Evolutionary conservation across 768 basidiomycete species (phyloP), one percentile per base, ranked within the genome.

Genomic region (Amanita jacksonii): DNA sequence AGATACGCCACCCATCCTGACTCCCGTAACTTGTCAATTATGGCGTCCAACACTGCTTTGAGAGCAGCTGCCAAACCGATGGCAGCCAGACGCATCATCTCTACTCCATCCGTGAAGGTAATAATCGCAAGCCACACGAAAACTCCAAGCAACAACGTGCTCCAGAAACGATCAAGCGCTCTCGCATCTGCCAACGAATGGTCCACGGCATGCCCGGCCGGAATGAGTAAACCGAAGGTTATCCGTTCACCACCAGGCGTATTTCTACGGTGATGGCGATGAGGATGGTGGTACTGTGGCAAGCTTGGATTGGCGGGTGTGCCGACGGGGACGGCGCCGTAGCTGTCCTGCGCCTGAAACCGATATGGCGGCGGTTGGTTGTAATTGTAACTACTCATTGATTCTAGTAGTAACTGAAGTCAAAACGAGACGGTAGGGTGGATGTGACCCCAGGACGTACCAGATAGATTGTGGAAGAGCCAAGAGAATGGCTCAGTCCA

Each of bases 311-410:
- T 20, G 19, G 16, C 8, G 16, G 15, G n/a, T 18, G 30, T 23
- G 37, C 10, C 18, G 8, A 23, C 6, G 13, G 37, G 6, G 2
- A 6, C 39, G 16, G 16, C 22, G n/a, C 19, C n/a, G 37, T 9
- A 38, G 19, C 22, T 38, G 37, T n/a, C 8, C 19, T 19, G 22
- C 8, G 19, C 19, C 4, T 7, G 22, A 8, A 6, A 6, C 7
- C 22, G 8, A 18, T 45, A 45, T 18, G 44, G 37, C 13, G 44
- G 44, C n/a, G 44, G 44, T 30, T 4, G 27, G 23, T 34, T 42
- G 19, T 1, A 9, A 8, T 41, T 38, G 37, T 39, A 13, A 8
- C 23, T 3, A 25, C 20, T 33, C 41, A 42, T 42, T 18, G 16
- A 42, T 33, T 22, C 31, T 22, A 24, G 23, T 8, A 27, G 1